Conservation (phyloP, 768 basidiomycete genomes). For the Roridomyces roridus region DNA sequence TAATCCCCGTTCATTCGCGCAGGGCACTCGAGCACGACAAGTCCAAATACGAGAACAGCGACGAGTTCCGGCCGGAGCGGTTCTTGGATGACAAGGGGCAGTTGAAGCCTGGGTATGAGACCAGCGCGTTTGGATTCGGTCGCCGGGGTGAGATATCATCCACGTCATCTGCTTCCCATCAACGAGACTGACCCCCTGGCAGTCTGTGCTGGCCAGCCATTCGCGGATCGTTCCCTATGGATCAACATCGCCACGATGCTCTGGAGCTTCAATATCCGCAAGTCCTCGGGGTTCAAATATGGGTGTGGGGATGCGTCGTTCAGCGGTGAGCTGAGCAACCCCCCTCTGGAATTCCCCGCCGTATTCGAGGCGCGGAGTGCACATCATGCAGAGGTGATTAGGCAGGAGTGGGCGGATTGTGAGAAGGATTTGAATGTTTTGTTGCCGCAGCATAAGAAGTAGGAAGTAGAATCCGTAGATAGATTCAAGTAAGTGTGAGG, state of each 20-base stretch:
- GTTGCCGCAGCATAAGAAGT: too few relatives aligned
- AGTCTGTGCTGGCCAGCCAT: too few relatives aligned
- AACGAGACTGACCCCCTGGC: too few relatives aligned
- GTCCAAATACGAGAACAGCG: background rate
- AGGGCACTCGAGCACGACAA: background rate
- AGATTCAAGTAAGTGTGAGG: too few relatives aligned
- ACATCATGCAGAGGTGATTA: background rate
- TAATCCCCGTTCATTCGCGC: background rate
- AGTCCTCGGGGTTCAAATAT: background rate
- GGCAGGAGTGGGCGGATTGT: background rate
- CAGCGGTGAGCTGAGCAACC: background rate
- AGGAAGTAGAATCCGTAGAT: too few relatives aligned
- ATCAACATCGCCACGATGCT: background rate
- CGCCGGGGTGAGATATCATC: too few relatives aligned
- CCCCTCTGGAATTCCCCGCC: background rate
- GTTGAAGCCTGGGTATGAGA: too few relatives aligned
- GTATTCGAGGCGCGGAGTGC: background rate
- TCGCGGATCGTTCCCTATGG: background rate
- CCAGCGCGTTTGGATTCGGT: too few relatives aligned
- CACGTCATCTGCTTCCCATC: too few relatives aligned
- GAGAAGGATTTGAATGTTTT: background rate
- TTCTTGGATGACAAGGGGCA: too few relatives aligned
- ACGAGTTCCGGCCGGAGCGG: too few relatives aligned
- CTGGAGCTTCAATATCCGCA: background rate
- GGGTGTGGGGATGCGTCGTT: background rate